Percentiles rank a stretch among this genome's conserved stretches.
phyloP scores from a whole-genome alignment of 108 stramenopile species.

The Skeletonema menzelii region DNA sequence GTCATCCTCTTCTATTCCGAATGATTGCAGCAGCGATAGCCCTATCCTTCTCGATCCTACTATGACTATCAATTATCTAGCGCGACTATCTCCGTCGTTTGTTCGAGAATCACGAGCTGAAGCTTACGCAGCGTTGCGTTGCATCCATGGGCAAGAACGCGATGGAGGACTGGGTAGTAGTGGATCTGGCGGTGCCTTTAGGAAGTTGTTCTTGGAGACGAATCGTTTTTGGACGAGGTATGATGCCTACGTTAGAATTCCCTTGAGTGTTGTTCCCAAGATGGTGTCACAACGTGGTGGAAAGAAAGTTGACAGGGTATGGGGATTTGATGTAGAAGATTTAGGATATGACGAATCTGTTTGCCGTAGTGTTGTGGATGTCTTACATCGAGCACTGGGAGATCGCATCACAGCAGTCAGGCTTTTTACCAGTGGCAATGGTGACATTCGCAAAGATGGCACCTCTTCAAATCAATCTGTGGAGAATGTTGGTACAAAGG shows the following conservation, averaged over 20 bases:
- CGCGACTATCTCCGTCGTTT: constrained; percentile 73
- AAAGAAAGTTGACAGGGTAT: constrained; percentile 14
- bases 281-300: not conserved
- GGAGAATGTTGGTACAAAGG: constrained; percentile 18
- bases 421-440: constrained; percentile 76
- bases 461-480: constrained; percentile 25
- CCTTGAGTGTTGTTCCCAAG: constrained; percentile 43
- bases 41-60: constrained; percentile 82
- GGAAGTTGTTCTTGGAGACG: constrained; percentile 60
- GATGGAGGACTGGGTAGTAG: constrained; percentile 14
- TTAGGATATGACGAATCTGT: constrained; percentile 56
- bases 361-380: constrained; percentile 47
- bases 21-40: constrained; percentile 27
- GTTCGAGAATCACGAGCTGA: constrained; percentile 60
- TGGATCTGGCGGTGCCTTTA: constrained; percentile 48
- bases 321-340: constrained; percentile 47
- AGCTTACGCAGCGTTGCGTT: constrained; percentile 41
- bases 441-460: constrained; percentile 31
- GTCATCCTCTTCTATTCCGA: constrained; percentile 2
- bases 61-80: constrained; percentile 81
- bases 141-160: constrained; percentile 29
- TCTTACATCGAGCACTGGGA: constrained; percentile 66
- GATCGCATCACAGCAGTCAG: constrained; percentile 62
- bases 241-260: constrained; percentile 73
- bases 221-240: constrained; percentile 77